phyloP scores from a whole-genome alignment of 1,139 yeast species.

The Zygoascus sp. region DNA sequence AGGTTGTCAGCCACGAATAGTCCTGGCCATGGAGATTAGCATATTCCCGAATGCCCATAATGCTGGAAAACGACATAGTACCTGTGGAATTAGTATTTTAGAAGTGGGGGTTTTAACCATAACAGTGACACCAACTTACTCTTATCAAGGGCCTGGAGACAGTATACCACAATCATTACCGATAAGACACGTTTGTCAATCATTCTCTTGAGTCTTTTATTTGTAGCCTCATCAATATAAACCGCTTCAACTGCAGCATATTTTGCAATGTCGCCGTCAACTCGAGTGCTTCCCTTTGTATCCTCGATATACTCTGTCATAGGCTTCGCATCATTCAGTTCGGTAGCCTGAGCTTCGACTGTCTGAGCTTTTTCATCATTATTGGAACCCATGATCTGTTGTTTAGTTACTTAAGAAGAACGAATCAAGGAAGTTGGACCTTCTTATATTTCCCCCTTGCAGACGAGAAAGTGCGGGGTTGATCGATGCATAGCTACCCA shows the following conservation, averaged over 20 bases:
- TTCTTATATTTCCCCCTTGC: not conserved
- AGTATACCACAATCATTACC: slow-evolving; percentile 15
- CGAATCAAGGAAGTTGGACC: not conserved
- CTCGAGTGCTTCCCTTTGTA: slow-evolving; percentile 5
- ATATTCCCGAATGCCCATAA: slow-evolving; percentile 6
- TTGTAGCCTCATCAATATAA: slow-evolving; percentile 9
- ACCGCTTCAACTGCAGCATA: slow-evolving; percentile 8
- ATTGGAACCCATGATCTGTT: not conserved
- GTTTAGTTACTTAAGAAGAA: not conserved
- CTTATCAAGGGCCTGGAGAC: slow-evolving; percentile 33
- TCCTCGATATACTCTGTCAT: slow-evolving; percentile 4
- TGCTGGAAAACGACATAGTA: slow-evolving; percentile 25
- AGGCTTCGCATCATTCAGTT: not conserved
- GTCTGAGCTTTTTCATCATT: not conserved
- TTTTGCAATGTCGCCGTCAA: slow-evolving; percentile 4
- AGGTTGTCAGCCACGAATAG: slow-evolving; percentile 8
- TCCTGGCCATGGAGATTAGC: slow-evolving; percentile 7
- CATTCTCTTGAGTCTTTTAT: slow-evolving; percentile 12
- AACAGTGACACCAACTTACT: too few relatives aligned
- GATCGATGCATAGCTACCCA: not conserved
- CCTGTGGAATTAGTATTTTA: slow-evolving; percentile 21
- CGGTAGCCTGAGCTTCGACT: not conserved
- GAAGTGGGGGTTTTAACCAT: too few relatives aligned
- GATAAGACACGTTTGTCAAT: slow-evolving; percentile 15
- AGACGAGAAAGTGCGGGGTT: not conserved